A percentile compares a stretch with the other conserved stretches of the same genome.
These are phyloP conservation scores for Candida tetrigidarum DNA, from an alignment of 1,139 yeast genomes.

Conservation along the genomic window DNA sequence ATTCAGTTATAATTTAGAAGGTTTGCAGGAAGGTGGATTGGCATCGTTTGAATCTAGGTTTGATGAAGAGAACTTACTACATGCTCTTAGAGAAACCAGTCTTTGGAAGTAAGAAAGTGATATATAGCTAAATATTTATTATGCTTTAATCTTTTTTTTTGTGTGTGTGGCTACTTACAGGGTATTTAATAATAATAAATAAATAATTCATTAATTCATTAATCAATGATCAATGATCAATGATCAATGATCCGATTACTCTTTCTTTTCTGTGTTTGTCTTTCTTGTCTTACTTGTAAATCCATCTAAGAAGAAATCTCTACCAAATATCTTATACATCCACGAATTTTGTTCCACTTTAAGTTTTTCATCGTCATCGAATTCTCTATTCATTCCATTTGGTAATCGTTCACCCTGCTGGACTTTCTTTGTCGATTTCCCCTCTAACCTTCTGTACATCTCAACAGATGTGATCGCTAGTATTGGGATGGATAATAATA, in stretches of 20 bases:
- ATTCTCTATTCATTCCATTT: conserved; percentile 37
- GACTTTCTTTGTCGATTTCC: conserved; percentile 45
- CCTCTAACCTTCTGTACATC: conserved; percentile 42
- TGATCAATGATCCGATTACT: not conserved
- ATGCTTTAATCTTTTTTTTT: conserved; percentile 4
- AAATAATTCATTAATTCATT: no score
- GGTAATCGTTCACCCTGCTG: conserved; percentile 47
- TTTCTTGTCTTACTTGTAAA: conserved; percentile 49
- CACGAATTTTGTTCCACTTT: conserved; percentile 40
- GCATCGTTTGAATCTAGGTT: conserved; percentile 41
- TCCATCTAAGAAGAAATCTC: conserved; percentile 50
- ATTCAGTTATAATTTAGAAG: conserved; percentile 30
- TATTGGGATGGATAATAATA: conserved; percentile 45
- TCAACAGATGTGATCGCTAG: conserved; percentile 40
- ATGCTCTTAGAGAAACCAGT: conserved; percentile 27
- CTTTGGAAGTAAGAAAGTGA: conserved; percentile 28
- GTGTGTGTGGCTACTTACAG: conserved; percentile 7
- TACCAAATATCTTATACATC: conserved; percentile 46
- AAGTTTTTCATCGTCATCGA: conserved; percentile 47
- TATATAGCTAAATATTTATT: not conserved
- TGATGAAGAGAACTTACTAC: conserved; percentile 38
- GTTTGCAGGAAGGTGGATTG: conserved; percentile 10
- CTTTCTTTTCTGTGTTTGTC: conserved; percentile 12
- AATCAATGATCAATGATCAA: no score
- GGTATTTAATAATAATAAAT: conserved; percentile 6